Evolutionary conservation across 2,329 filamentous ascomycete genomes (phyloP), one percentile per base, ranked within the genome.

Genomic region (Verticillium klebahnii): DNA sequence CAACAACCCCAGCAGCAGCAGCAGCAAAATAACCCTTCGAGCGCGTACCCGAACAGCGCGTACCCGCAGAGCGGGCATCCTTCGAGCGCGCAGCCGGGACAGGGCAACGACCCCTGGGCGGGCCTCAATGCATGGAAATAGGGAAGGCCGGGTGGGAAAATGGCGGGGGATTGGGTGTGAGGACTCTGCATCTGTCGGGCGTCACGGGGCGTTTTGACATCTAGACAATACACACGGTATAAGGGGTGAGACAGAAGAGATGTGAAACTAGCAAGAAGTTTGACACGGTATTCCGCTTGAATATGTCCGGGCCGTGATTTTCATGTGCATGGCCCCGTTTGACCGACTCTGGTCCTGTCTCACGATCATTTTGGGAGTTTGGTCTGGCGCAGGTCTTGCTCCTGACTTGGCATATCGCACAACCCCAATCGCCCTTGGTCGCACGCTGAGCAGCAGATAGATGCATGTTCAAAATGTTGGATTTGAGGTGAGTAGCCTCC

Each of bases 91-190:
- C 54, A 56, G 29, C 54, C 54, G 17, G 54, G 54, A 17, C 54
- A 31, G 14, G 14, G 25, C 2, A 56, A 56, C 56, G 82, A 84
- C 66, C 82, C 81, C 1, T 84, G 81, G 82, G 79, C 82, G 14
- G 82, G 82, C 1, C 69, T 84, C 36, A 82, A 76, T 64, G 77
- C 80, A 50, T 84, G 82, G 82, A 83, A 82, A 68, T 84, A 72
- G 70, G 52, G 19, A 15, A 3, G 25, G 58, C 14, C 12, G 31
- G 56, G 37, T 4, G 25, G 6, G 37, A 7, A 14, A 15, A 17
- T 23, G 57, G 25, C 23, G n/a, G 29, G n/a, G 31, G 29, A 32
- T n/a, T 14, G 19, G 23, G 17, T 23, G 19, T 5, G 19, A 23
- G 45, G 45, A 52, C 45, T 25, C 19, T 52, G 45, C 45, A 52